Evolutionary conservation across 75 land plant genomes (phyloP), one percentile per base, ranked within the genome.

Genomic region (Azolla pinnata): DNA sequence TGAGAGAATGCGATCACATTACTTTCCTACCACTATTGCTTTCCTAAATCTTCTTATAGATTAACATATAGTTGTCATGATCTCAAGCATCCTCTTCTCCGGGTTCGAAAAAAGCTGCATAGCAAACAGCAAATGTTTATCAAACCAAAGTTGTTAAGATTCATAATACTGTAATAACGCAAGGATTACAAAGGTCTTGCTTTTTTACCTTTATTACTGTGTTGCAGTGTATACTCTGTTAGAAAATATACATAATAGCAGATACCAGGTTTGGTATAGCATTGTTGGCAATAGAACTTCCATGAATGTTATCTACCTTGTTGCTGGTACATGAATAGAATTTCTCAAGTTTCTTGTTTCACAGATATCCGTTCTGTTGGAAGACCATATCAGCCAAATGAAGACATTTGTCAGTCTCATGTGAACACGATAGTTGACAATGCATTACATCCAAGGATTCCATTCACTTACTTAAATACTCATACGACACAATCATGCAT

Each of bases 401-500:
- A n/a, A n/a, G n/a, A n/a, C n/a, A n/a, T n/a, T n/a, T n/a, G n/a
- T n/a, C n/a, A n/a, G n/a, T n/a, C n/a, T n/a, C n/a, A n/a, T n/a
- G n/a, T n/a, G n/a, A n/a, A n/a, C 7, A 38, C 42, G 12, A 38
- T 38, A 8, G 42, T 38, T 38, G 42, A 38, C 14, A 14, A 38
- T 38, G 7, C 12, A 38, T 38, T 38, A 14, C 12, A 38, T 7
- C 7, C 14, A 38, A 38, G 42, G 12, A 8, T 38, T 38, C 42
- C 42, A 8, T 38, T 38, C 42, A 44, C 83, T 17, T 85, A 92
- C 97, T 92, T 59, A 92, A 56, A 71, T 82, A 88, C 75, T 92
- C 97, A 54, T 92, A 92, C 5, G 89, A 65, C 30, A 85, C 69
- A 54, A 92, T 92, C 97, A 92, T 92, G 26, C 90, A 84, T 10